A percentile compares a stretch with the other conserved stretches of the same genome.
Conservation (phyloP, 345 rosid species). For the Salix suchowensis region DNA sequence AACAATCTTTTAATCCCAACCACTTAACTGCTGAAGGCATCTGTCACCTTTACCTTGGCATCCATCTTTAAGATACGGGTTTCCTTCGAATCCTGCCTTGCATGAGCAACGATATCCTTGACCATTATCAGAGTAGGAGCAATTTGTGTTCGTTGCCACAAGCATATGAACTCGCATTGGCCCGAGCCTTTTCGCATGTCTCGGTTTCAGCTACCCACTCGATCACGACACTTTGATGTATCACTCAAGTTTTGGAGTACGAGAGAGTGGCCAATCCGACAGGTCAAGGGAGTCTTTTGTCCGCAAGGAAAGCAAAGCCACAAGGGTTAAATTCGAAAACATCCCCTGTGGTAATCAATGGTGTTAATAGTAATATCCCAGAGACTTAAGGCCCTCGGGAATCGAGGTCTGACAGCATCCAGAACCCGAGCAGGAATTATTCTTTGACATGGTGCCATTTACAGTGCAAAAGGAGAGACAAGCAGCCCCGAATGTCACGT, state of each 20-base stretch:
- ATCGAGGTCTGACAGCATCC: background rate
- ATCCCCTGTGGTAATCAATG: background rate
- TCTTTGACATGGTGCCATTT: background rate
- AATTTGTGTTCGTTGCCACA: constrained; percentile 9
- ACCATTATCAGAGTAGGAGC: background rate
- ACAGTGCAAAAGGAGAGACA: constrained; percentile 12
- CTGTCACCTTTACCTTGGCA: constrained; percentile 15
- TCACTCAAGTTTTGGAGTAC: background rate
- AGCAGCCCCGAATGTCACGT: background rate
- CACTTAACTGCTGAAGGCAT: background rate
- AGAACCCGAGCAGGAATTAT: background rate
- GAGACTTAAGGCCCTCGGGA: background rate
- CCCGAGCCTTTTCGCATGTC: constrained; percentile 1
- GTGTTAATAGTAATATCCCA: fast-evolving
- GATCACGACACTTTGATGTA: background rate
- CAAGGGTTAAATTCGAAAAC: constrained; percentile 10
- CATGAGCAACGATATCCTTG: constrained; percentile 16
- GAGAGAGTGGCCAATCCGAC: background rate
- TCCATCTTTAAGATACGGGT: constrained; percentile 11
- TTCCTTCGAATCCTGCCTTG: constrained; percentile 16
- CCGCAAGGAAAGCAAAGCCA: constrained; percentile 14
- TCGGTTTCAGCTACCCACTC: constrained; percentile 17
- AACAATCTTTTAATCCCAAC: too few species aligned
- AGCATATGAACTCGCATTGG: background rate
- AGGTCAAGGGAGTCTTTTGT: background rate